A percentile compares a stretch with the other conserved stretches of the same genome.
These are phyloP conservation scores for Fusarium guadeloupense DNA, from an alignment of 2,329 filamentous ascomycete genomes.

Conservation along the genomic window DNA sequence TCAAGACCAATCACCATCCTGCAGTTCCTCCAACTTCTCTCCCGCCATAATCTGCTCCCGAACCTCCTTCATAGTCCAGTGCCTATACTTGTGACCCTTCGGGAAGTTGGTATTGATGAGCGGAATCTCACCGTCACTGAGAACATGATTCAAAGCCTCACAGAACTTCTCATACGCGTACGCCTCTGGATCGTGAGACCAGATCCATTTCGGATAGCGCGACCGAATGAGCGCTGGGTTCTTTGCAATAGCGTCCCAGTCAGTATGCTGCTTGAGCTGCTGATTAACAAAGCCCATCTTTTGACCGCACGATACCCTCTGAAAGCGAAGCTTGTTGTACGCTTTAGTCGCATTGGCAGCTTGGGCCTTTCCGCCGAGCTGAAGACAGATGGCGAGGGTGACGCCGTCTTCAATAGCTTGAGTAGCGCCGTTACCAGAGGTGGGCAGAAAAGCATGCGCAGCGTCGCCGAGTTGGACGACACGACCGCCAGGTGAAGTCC, in stretches of 20 bases:
- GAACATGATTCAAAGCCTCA: conserved; percentile 23
- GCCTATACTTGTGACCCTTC: conserved; percentile 22
- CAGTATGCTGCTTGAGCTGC: conserved; percentile 29
- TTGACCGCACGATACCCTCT: conserved; percentile 10
- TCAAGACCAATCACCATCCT: conserved; percentile 29
- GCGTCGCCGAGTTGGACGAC: conserved; percentile 28
- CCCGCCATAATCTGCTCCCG: conserved; percentile 27
- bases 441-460: conserved; percentile 24
- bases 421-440: conserved; percentile 24
- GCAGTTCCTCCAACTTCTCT: conserved; percentile 26
- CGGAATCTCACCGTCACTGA: conserved; percentile 19
- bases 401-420: conserved; percentile 29
- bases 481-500: conserved; percentile 25
- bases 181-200: conserved; percentile 28
- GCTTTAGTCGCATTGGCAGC: conserved; percentile 16
- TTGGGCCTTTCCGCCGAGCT: conserved; percentile 11
- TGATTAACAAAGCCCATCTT: conserved; percentile 30
- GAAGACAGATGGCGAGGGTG: conserved; percentile 21
- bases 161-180: conserved; percentile 33
- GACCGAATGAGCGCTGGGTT: conserved; percentile 22
- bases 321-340: conserved; percentile 25
- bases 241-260: conserved; percentile 29
- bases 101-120: conserved; percentile 26
- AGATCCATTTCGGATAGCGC: conserved; percentile 25
- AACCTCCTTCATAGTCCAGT: conserved; percentile 32